Base-by-base conservation (phyloP, 106 monocot species). In the Acorus calamus region DNA sequence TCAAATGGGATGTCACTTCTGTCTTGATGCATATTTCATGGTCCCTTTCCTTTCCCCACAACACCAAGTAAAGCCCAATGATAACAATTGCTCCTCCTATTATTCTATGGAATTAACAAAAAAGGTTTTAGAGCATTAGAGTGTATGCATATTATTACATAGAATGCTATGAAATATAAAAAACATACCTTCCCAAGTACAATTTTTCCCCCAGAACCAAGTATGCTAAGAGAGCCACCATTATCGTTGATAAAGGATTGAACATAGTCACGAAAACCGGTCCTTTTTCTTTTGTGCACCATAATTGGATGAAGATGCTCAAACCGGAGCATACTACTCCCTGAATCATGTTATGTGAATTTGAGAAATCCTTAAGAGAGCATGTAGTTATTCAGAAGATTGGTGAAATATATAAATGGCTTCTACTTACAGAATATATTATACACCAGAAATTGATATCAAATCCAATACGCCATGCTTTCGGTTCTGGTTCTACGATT, bases 201-300 rank as follows among this genome's bases (percentile, higher is more conserved):
- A 93, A 60, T 49, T 60, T 79, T 66, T 93, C 89, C 41, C 93
- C 93, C 41, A 93, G 74, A 57, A 86, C 70, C 43, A 78, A 89
- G 67, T 81, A 89, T 9, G 83, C 83, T 7, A 93, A 71, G 44
- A 89, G 11, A n/a, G 89, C 81, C 63, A 89, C 93, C 74, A 93
- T 58, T 59, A 93, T 70, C 11, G 93, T 81, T 3, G 76, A 72
- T 2, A 93, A 66, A 47, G 93, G 93, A 75, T 77, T 86, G 77
- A 93, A 93, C 85, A 93, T 86, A 42, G 89, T 89, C 57, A 93
- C 89, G 67, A 93, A 93, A 67, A 93, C 89, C 47, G 93, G 89
- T 59, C 89, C 93, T 69, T 80, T 93, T 54, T 83, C 71, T 63
- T 89, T 69, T 0, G 83, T 93, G 76, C 85, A 86, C 93, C 89